Conservation (phyloP, 1,284 basidiomycete species). For the Rhodofomes roseus region DNA sequence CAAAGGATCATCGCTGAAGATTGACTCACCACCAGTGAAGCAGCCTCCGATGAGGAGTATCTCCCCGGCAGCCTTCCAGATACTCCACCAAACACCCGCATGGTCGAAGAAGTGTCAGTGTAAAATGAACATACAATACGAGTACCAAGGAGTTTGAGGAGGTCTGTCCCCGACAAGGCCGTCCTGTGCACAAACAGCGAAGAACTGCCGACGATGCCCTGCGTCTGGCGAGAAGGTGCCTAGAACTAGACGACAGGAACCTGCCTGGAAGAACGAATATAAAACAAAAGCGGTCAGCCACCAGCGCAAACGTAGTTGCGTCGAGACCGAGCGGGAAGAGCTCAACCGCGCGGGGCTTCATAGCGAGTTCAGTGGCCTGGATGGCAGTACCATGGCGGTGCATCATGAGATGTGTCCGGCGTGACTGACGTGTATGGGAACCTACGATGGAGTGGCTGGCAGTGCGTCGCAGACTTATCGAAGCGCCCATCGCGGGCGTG, state of each 20-base stretch:
- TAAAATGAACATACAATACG: slow-evolving; percentile 16
- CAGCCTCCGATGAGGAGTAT: slow-evolving; percentile 26
- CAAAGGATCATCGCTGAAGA: neutral
- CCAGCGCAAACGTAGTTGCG: neutral
- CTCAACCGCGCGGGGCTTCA: neutral
- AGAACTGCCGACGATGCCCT: slow-evolving; percentile 31
- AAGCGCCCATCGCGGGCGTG: neutral
- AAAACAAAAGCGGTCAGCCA: slow-evolving; percentile 17
- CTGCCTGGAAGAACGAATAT: slow-evolving; percentile 37
- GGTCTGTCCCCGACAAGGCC: slow-evolving; percentile 32
- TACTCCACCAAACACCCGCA: slow-evolving; percentile 15
- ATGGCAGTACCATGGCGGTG: slow-evolving; percentile 1
- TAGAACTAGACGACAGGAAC: slow-evolving; percentile 38
- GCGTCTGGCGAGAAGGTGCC: slow-evolving; percentile 34
- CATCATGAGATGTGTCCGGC: slow-evolving; percentile 2
- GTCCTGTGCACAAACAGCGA: slow-evolving; percentile 22
- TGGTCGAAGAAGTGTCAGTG: slow-evolving; percentile 11
- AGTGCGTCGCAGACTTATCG: neutral
- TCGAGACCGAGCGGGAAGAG: neutral
- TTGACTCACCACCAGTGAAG: slow-evolving; percentile 43
- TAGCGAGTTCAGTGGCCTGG: neutral
- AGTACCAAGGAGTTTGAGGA: slow-evolving; percentile 18
- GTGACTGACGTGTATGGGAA: neutral
- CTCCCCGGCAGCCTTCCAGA: slow-evolving; percentile 16
- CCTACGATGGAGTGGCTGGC: neutral